phyloP scores from a whole-genome alignment of 129 eudicot genomes.

The Chrysanthemum seticuspe region DNA sequence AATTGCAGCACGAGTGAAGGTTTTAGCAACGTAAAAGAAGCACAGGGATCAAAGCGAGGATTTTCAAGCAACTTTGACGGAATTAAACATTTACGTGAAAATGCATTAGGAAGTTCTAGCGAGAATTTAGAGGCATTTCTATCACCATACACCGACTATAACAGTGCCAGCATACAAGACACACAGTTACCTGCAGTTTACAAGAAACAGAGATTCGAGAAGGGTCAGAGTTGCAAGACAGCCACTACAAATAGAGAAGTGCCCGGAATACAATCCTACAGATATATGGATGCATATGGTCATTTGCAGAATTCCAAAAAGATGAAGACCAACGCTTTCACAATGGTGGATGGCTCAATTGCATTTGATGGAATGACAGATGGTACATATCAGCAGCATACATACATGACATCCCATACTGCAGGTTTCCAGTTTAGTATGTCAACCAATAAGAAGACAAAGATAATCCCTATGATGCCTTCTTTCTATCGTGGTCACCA shows the following conservation, averaged over 20 bases:
- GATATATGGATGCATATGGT: conserved; percentile 4
- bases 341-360: conserved; percentile 38
- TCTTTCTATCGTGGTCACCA: conserved; percentile 25
- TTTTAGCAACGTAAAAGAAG: conserved; percentile 15
- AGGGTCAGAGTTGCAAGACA: conserved; percentile 25
- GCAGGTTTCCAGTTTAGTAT: conserved; percentile 34
- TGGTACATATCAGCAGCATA: conserved; percentile 28
- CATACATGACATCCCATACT: conserved; percentile 42
- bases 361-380: conserved; percentile 39
- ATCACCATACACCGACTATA: conserved; percentile 24
- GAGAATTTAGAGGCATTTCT: conserved; percentile 43
- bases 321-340: conserved; percentile 48
- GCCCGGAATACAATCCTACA: conserved; percentile 10
- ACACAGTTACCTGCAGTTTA: conserved; percentile 43
- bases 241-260: conserved; percentile 18
- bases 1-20: conserved; percentile 50
- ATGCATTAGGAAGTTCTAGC: conserved; percentile 19
- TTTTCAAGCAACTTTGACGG: conserved; percentile 24
- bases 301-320: conserved; percentile 24
- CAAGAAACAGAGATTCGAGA: conserved; percentile 59
- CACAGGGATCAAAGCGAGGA: conserved; percentile 37
- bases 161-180: conserved; percentile 17
- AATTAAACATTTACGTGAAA: conserved; percentile 21
- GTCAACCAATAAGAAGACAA: conserved; percentile 51
- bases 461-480: conserved; percentile 31